Conservation (phyloP, 108 stramenopile species). For the Aurantiochytrium sp. region DNA sequence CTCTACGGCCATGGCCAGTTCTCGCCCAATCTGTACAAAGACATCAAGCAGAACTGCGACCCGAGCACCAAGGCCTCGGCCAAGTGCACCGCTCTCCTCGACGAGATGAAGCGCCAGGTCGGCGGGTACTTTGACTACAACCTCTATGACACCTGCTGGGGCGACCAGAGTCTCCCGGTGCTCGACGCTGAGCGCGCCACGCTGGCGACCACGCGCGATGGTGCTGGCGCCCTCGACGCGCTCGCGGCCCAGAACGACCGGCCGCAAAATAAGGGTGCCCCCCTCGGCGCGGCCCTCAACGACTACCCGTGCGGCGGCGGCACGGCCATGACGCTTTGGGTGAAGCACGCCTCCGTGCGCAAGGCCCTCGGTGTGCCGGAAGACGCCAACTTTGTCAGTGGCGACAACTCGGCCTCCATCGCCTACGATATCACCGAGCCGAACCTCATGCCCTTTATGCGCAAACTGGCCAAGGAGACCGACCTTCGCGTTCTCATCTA, state of each 20-base stretch:
- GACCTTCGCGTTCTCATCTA: conserved; percentile 61
- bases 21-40: conserved; percentile 52
- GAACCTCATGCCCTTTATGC: conserved; percentile 60
- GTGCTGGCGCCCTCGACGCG: neutral
- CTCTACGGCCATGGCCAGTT: conserved; percentile 72
- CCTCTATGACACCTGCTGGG: conserved; percentile 69
- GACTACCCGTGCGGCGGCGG: conserved; percentile 67
- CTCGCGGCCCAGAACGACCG: conserved; percentile 60
- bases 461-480: conserved; percentile 28
- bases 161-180: conserved; percentile 50
- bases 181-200: neutral
- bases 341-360: conserved; percentile 47
- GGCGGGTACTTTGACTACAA: conserved; percentile 70
- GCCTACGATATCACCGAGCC: conserved; percentile 65
- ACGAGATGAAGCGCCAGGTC: conserved; percentile 42
- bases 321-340: conserved; percentile 55
- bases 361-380: conserved; percentile 59
- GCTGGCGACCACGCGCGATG: neutral
- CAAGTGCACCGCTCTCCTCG: conserved; percentile 46
- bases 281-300: too few species aligned
- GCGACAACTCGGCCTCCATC: conserved; percentile 57
- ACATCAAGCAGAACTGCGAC: conserved; percentile 53
- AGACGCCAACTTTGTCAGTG: conserved; percentile 51
- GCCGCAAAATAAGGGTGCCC: too few species aligned
- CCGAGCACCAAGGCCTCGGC: conserved; percentile 22